Evolutionary conservation across 306 rosid species (phyloP).

Genomic region (Purshia tridentata): DNA sequence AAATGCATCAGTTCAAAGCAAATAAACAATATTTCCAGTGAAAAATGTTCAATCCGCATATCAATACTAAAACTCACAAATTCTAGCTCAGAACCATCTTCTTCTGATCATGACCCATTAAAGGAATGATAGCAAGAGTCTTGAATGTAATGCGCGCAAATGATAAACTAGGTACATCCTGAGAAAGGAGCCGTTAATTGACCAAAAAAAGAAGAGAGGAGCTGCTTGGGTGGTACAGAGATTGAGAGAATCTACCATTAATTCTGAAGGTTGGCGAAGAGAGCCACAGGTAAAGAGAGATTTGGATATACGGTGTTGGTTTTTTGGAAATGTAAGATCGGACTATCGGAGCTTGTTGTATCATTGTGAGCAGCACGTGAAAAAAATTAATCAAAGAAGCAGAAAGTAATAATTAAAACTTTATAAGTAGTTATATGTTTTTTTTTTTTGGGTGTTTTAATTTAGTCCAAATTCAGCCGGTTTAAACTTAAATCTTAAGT

Average conservation of each 20-base stretch:
- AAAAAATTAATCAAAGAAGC: no score
- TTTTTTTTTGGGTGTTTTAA: no score
- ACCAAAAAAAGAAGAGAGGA: no score
- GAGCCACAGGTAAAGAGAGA: background rate
- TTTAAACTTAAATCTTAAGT: no score
- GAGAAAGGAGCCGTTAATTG: background rate
- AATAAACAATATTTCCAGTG: background rate
- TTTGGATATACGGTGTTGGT: slow-evolving; percentile 1
- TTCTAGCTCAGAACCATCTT: slow-evolving; percentile 8
- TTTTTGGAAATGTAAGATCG: background rate
- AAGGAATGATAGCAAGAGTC: slow-evolving; percentile 10
- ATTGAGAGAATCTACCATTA: background rate
- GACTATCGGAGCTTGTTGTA: no score
- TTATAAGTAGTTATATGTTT: no score
- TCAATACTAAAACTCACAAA: slow-evolving; percentile 11
- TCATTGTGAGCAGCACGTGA: no score
- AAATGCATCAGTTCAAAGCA: slow-evolving; percentile 11
- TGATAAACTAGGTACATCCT: background rate
- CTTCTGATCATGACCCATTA: background rate
- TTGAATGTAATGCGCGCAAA: background rate
- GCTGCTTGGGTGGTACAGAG: background rate
- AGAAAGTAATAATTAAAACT: no score
- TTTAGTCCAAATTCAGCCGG: no score
- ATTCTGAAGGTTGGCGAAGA: background rate
- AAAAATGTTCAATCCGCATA: background rate